A percentile compares a stretch with the other conserved stretches of the same genome.
These are phyloP conservation scores for Sporormia fimetaria DNA, from an alignment of 495 filamentous ascomycete species.

Conservation along the genomic window DNA sequence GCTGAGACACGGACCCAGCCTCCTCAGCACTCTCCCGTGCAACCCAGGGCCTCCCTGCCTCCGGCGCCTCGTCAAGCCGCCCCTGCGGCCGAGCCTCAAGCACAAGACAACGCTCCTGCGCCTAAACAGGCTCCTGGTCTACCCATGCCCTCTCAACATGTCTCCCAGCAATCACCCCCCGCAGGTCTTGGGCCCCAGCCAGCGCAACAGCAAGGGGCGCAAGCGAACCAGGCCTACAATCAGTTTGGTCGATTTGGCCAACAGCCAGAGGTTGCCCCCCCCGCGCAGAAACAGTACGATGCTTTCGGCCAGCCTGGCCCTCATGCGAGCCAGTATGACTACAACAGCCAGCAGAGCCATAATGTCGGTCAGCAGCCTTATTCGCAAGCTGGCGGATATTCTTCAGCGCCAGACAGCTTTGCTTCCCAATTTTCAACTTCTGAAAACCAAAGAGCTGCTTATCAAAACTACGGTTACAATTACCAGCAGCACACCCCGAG, in stretches of 20 bases:
- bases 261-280: constrained; percentile 47
- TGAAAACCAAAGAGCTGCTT: constrained; percentile 61
- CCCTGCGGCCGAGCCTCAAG: constrained; percentile 17
- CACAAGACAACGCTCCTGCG: constrained; percentile 26
- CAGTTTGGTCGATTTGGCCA: constrained; percentile 64
- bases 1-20: constrained; percentile 90
- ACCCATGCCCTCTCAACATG: constrained; percentile 33
- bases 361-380: constrained; percentile 32
- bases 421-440: constrained; percentile 71
- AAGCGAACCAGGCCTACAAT: constrained; percentile 36
- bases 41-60: constrained; percentile 80
- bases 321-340: constrained; percentile 48
- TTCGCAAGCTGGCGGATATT: constrained; percentile 47
- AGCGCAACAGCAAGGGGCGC: constrained; percentile 29
- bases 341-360: constrained; percentile 38
- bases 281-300: constrained; percentile 74
- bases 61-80: constrained; percentile 44
- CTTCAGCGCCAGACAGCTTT: constrained; percentile 68
- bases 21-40: constrained; percentile 85
- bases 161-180: constrained; percentile 36
- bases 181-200: constrained; percentile 39
- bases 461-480: constrained; percentile 65
- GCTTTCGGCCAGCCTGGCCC: constrained; percentile 64
- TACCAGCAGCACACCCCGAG: constrained; percentile 58
- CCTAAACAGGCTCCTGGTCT: constrained; percentile 40